These are phyloP conservation scores for Apiotrichum mycotoxinovorans DNA, from an alignment of 1,284 basidiomycete genomes.

Conservation along the genomic window DNA sequence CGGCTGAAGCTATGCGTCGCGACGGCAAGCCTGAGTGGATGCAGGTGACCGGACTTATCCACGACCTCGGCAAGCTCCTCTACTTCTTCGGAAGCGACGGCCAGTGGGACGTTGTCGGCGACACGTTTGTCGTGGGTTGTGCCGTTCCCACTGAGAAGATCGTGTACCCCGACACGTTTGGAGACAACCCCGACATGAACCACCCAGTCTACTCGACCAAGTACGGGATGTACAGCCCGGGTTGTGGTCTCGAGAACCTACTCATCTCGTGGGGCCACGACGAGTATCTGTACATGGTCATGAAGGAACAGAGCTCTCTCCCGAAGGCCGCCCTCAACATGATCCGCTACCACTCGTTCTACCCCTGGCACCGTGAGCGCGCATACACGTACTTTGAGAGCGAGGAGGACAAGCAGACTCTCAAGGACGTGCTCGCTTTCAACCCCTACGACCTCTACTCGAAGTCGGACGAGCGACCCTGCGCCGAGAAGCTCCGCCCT, in stretches of 20 bases:
- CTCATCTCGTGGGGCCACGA: slow-evolving; percentile 88
- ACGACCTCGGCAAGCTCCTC: slow-evolving; percentile 76
- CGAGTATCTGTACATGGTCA: slow-evolving; percentile 52
- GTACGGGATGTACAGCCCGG: slow-evolving; percentile 71
- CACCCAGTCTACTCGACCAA: slow-evolving; percentile 70
- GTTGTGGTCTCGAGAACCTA: slow-evolving; percentile 82
- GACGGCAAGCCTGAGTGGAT: slow-evolving; percentile 73
- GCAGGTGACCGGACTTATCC: slow-evolving; percentile 78
- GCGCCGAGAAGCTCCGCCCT: slow-evolving; percentile 61
- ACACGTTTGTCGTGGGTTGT: slow-evolving; percentile 80
- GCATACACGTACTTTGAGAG: slow-evolving; percentile 75
- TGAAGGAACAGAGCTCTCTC: slow-evolving; percentile 50
- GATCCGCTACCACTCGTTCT: slow-evolving; percentile 93
- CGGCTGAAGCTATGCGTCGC: slow-evolving; percentile 81
- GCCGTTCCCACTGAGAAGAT: slow-evolving; percentile 63
- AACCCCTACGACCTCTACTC: slow-evolving; percentile 73
- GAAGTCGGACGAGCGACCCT: slow-evolving; percentile 67
- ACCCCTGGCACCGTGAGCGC: slow-evolving; percentile 86
- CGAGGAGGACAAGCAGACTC: slow-evolving; percentile 51
- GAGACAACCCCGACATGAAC: slow-evolving; percentile 65
- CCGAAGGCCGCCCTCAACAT: slow-evolving; percentile 80
- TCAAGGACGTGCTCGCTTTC: slow-evolving; percentile 43
- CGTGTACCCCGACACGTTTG: slow-evolving; percentile 75
- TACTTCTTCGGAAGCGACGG: slow-evolving; percentile 67
- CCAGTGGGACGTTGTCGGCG: slow-evolving; percentile 86